These are phyloP conservation scores for Malassezia brasiliensis DNA, from an alignment of 1,284 basidiomycete genomes.

Conservation along the genomic window DNA sequence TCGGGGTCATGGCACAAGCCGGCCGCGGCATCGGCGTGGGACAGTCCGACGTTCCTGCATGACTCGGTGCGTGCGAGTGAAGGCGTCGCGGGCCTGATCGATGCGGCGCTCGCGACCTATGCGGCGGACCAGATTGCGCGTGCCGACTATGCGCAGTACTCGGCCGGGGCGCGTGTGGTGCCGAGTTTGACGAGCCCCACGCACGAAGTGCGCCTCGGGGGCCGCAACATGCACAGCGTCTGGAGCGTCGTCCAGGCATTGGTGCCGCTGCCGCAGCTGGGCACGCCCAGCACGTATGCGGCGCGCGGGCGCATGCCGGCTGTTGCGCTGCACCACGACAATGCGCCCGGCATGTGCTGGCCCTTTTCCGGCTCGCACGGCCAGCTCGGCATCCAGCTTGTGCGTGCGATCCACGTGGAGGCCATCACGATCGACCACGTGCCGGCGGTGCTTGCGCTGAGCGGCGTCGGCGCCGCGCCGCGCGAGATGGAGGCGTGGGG, in stretches of 20 bases:
- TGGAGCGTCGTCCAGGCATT: neutral
- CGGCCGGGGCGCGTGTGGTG: slow-evolving; percentile 68
- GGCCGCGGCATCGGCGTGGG: neutral
- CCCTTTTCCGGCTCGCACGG: slow-evolving; percentile 70
- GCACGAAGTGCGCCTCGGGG: slow-evolving; percentile 43
- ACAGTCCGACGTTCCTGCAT: neutral
- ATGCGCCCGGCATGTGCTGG: slow-evolving; percentile 79
- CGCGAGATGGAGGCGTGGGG: slow-evolving; percentile 74
- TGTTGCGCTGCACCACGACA: slow-evolving; percentile 71
- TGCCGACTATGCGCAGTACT: slow-evolving; percentile 74
- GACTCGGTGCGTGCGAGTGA: slow-evolving; percentile 3
- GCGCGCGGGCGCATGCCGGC: slow-evolving; percentile 66
- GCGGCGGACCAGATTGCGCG: slow-evolving; percentile 70
- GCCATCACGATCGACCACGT: slow-evolving; percentile 83
- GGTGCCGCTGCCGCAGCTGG: slow-evolving; percentile 6
- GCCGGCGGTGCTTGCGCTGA: slow-evolving; percentile 62
- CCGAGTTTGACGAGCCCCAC: slow-evolving; percentile 66
- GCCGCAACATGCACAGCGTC: neutral
- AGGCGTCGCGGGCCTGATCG: slow-evolving; percentile 62
- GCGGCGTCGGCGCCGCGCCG: slow-evolving; percentile 68
- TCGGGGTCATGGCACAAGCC: slow-evolving; percentile 18
- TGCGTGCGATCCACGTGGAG: slow-evolving; percentile 60
- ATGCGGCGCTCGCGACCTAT: slow-evolving; percentile 57
- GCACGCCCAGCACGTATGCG: slow-evolving; percentile 29
- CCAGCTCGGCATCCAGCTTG: slow-evolving; percentile 69